A percentile compares a stretch with the other conserved stretches of the same genome.
These are phyloP conservation scores for Kuraishia molischiana DNA, from an alignment of 805 yeast species.

Conservation along the genomic window DNA sequence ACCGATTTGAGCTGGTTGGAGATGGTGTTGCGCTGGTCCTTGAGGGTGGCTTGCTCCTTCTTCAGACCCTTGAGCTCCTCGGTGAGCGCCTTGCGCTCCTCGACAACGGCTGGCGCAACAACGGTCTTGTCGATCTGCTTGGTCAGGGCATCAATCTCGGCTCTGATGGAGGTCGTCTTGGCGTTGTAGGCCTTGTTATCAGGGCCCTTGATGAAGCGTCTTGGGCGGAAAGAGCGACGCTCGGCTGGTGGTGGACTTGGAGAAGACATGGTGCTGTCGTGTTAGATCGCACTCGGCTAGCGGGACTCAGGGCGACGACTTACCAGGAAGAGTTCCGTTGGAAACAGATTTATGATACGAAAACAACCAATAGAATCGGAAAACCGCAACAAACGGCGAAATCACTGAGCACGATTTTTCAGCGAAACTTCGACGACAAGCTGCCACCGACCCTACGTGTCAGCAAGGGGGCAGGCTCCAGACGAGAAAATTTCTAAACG, in stretches of 20 bases:
- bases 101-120: constrained; percentile 40
- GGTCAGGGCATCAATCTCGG: constrained; percentile 57
- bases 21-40: constrained; percentile 20
- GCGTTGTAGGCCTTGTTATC: constrained; percentile 58
- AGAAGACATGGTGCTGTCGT: neutral
- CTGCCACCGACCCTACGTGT: too few relatives aligned
- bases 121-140: constrained; percentile 39
- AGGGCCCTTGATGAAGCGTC: constrained; percentile 64
- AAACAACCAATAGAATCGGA: too few relatives aligned
- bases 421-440: too few relatives aligned
- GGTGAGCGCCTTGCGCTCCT: constrained; percentile 37
- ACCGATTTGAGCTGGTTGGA: constrained; percentile 61
- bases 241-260: neutral
- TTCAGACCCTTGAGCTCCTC: constrained; percentile 33
- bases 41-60: constrained; percentile 25
- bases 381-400: too few relatives aligned
- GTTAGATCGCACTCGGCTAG: too few relatives aligned
- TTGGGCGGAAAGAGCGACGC: constrained; percentile 8
- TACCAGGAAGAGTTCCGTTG: too few relatives aligned
- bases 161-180: constrained; percentile 41
- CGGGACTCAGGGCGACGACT: too few relatives aligned
- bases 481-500: too few relatives aligned
- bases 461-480: too few relatives aligned
- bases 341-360: too few relatives aligned
- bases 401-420: too few relatives aligned